These are phyloP conservation scores for Fusarium sambucinum DNA, from an alignment of 2,329 filamentous ascomycete genomes.

Conservation along the genomic window DNA sequence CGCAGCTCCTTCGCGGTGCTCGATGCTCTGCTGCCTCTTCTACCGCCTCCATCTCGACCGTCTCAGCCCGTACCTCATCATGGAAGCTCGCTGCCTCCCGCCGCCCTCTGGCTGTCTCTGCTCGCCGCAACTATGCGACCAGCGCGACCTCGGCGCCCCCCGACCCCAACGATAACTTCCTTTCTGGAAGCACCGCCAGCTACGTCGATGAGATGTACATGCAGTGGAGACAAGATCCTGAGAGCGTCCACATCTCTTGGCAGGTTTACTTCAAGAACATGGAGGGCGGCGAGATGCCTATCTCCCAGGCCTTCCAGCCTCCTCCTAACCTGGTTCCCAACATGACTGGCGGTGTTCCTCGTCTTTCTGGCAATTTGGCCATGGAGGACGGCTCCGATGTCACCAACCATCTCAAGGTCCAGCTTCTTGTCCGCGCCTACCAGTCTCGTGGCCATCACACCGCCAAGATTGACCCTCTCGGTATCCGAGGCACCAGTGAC, in stretches of 20 bases:
- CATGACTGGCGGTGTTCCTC: constrained; percentile 81
- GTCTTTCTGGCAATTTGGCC: constrained; percentile 76
- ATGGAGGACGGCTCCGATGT: constrained; percentile 81
- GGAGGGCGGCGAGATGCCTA: constrained; percentile 97
- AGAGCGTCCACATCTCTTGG: constrained; percentile 97
- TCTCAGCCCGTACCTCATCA: constrained; percentile 56
- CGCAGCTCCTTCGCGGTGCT: constrained; percentile 69
- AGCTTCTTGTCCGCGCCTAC: constrained; percentile 96
- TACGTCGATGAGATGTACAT: constrained; percentile 99
- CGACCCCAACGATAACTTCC: constrained; percentile 94
- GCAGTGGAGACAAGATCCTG: constrained; percentile 93
- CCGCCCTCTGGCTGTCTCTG: constrained; percentile 62
- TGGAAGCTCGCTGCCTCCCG: constrained; percentile 61
- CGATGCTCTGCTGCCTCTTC: constrained; percentile 59
- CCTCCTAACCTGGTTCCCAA: constrained; percentile 91
- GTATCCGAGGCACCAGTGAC: constrained; percentile 76
- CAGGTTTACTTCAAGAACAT: constrained; percentile 99
- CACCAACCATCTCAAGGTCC: constrained; percentile 97
- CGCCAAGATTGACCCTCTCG: constrained; percentile 95
- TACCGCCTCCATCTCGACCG: constrained; percentile 59
- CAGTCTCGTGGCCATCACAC: constrained; percentile 99
- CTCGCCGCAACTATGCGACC: constrained; percentile 67
- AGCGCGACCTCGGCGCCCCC: constrained; percentile 65
- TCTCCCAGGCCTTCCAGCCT: constrained; percentile 95
- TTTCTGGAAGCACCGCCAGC: constrained; percentile 96